Percentiles rank a stretch among this genome's conserved stretches.
Evolutionary conservation across 352 stramenopile species (phyloP).

Genomic region (Aphanomyces cochlioides): DNA sequence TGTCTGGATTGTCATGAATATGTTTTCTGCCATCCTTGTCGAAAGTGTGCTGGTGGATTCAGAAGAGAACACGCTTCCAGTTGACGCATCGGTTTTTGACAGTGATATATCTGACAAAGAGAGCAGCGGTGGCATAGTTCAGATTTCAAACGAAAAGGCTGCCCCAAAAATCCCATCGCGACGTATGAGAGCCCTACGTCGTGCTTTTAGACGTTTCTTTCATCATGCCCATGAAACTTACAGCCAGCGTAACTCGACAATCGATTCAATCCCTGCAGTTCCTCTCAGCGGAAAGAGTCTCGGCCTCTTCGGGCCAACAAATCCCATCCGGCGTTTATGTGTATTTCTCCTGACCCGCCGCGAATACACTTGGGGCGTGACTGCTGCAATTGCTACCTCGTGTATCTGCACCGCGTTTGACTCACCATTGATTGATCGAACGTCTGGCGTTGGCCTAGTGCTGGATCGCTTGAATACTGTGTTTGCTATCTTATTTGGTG

Average conservation of each 20-base stretch:
- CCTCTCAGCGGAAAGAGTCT: constrained; percentile 36
- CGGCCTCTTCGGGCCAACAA: constrained; percentile 52
- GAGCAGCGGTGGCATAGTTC: background rate
- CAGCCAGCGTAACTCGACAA: background rate
- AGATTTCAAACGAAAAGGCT: background rate
- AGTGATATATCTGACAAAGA: background rate
- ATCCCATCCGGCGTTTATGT: constrained; percentile 36
- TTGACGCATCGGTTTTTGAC: background rate
- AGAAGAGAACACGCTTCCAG: constrained; percentile 33
- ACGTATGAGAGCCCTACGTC: background rate
- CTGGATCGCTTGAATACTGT: constrained; percentile 68
- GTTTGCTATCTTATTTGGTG: constrained; percentile 72
- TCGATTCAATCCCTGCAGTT: background rate
- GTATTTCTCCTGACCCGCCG: constrained; percentile 10
- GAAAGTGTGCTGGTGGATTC: constrained; percentile 83
- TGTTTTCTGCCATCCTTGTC: constrained; percentile 92
- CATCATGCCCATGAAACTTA: background rate
- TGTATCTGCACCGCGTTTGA: constrained; percentile 40
- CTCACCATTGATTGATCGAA: constrained; percentile 66
- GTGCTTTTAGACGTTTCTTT: background rate
- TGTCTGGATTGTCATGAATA: constrained; percentile 91
- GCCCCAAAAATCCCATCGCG: background rate
- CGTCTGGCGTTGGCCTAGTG: constrained; percentile 39
- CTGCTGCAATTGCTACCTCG: constrained; percentile 53
- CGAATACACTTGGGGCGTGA: constrained; percentile 50